phyloP scores from a whole-genome alignment of 164 flowering plant species.

The Pachysandra terminalis region DNA sequence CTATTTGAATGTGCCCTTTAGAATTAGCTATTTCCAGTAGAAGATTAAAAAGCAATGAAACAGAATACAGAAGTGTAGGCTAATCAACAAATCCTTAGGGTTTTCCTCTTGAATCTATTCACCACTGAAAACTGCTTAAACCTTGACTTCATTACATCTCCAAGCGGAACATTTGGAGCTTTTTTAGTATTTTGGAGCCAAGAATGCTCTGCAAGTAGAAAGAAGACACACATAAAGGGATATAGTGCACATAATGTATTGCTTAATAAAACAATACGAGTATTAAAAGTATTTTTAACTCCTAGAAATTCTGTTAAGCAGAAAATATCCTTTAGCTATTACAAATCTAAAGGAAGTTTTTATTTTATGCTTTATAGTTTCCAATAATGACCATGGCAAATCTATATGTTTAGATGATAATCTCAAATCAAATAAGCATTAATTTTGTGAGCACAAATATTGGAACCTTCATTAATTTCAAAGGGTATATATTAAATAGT shows the following conservation, averaged over 20 bases:
- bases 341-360: too few species aligned
- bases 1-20: slow-evolving; percentile 27
- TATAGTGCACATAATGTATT: background rate
- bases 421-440: too few species aligned
- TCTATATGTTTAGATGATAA: too few species aligned
- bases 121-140: slow-evolving; percentile 91
- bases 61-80: too few species aligned
- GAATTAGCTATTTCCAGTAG: background rate
- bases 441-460: too few species aligned
- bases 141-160: slow-evolving; percentile 87
- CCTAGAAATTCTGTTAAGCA: too few species aligned
- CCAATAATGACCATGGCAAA: too few species aligned
- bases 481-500: too few species aligned
- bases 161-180: slow-evolving; percentile 90
- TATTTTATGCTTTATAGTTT: too few species aligned
- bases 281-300: too few species aligned
- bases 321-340: too few species aligned
- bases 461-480: too few species aligned
- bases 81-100: slow-evolving; percentile 62
- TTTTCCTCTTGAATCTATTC: slow-evolving; percentile 91
- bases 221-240: slow-evolving; percentile 5
- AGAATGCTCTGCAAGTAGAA: slow-evolving; percentile 64
- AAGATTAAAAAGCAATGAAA: background rate
- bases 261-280: background rate
- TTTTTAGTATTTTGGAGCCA: slow-evolving; percentile 92